Evolutionary conservation across 331 rosid species (phyloP).

Genomic region (Pyrus hybrid): DNA sequence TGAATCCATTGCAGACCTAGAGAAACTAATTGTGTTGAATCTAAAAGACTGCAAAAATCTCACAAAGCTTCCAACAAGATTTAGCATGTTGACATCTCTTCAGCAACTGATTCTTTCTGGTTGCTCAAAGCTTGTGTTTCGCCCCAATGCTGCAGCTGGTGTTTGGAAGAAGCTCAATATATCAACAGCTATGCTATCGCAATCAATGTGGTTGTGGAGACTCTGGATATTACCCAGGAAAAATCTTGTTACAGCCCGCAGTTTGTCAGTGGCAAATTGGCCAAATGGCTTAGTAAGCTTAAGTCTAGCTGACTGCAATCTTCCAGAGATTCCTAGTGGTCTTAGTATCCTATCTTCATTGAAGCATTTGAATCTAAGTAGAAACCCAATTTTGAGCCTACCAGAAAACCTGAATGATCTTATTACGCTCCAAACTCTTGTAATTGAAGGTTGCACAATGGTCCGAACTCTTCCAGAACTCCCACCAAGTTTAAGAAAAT

Average conservation of each 20-base stretch:
- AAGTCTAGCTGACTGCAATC: background rate
- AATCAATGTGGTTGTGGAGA: background rate
- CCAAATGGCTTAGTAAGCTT: background rate
- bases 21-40: background rate
- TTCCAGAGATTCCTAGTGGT: background rate
- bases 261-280: background rate
- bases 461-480: background rate
- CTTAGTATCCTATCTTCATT: background rate
- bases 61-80: background rate
- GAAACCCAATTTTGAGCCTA: background rate
- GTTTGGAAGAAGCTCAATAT: background rate
- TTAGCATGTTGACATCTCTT: background rate
- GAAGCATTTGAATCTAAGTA: background rate
- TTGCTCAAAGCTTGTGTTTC: constrained; percentile 3
- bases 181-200: background rate
- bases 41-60: constrained; percentile 6
- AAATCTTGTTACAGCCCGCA: background rate
- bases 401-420: background rate
- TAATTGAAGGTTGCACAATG: background rate
- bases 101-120: background rate
- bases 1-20: constrained; percentile 2
- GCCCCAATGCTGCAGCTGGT: background rate
- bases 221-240: background rate
- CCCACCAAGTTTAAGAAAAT: background rate
- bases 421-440: background rate